Conservation (phyloP, 2,329 filamentous ascomycete species). For the Penicillium polonicum region DNA sequence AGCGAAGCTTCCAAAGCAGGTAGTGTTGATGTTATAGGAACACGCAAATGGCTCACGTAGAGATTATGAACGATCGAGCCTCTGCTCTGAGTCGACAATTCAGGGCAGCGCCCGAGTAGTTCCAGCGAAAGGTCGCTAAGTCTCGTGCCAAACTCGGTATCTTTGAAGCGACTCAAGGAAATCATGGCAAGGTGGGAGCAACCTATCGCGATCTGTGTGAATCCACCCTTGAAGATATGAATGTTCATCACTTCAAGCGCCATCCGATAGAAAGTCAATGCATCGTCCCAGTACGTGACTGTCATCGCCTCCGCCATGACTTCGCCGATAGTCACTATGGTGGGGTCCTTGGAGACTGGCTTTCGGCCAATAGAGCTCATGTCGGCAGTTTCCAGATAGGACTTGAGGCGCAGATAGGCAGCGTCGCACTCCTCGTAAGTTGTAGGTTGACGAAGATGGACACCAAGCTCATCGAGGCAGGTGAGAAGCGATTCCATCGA, state of each 20-base stretch:
- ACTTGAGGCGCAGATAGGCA: slow-evolving; percentile 65
- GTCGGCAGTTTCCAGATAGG: slow-evolving; percentile 60
- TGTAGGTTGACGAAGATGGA: slow-evolving; percentile 63
- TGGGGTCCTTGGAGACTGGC: slow-evolving; percentile 45
- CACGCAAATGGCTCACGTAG: slow-evolving; percentile 61
- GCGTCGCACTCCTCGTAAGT: slow-evolving; percentile 75
- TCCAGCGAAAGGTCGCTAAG: slow-evolving; percentile 54
- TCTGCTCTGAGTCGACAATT: slow-evolving; percentile 55
- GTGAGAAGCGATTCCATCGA: slow-evolving; percentile 70
- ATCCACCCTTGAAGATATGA: slow-evolving; percentile 55
- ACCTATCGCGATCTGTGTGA: slow-evolving; percentile 58
- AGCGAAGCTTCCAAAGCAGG: slow-evolving; percentile 55
- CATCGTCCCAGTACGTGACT: slow-evolving; percentile 61
- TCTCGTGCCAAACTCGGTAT: slow-evolving; percentile 54
- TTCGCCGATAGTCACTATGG: slow-evolving; percentile 49
- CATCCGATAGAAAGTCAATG: slow-evolving; percentile 59
- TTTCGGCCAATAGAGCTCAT: slow-evolving; percentile 40
- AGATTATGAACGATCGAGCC: slow-evolving; percentile 58
- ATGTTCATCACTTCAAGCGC: slow-evolving; percentile 58
- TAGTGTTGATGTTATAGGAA: slow-evolving; percentile 53
- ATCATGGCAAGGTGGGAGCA: slow-evolving; percentile 60
- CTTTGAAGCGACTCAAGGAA: slow-evolving; percentile 57
- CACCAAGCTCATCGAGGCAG: slow-evolving; percentile 68
- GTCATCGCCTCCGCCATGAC: slow-evolving; percentile 59
- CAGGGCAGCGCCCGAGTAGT: slow-evolving; percentile 53